These are phyloP conservation scores for Cytospora schulzeri DNA, from an alignment of 2,329 filamentous ascomycete species.

Conservation along the genomic window DNA sequence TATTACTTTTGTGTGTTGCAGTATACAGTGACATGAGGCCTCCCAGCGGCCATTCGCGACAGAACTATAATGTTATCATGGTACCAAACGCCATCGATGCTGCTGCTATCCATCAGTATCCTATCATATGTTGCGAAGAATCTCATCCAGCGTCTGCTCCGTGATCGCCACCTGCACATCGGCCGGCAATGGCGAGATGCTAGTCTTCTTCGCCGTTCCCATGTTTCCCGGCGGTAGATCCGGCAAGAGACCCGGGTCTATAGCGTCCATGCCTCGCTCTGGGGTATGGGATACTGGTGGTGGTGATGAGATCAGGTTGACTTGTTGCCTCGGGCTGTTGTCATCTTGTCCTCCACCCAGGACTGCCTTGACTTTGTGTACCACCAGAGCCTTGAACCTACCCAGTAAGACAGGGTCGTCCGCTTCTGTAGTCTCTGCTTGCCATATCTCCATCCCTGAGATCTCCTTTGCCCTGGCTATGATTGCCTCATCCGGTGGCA, in stretches of 20 bases:
- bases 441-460: conserved; percentile 37
- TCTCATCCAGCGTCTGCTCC: conserved; percentile 24
- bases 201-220: conserved; percentile 9
- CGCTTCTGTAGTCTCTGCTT: conserved; percentile 49
- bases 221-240: conserved; percentile 7
- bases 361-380: conserved; percentile 33
- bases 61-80: neutral
- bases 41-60: neutral
- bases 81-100: neutral
- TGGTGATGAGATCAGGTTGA: conserved; percentile 7
- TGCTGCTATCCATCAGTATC: neutral
- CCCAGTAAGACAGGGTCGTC: conserved; percentile 55
- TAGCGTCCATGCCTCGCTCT: conserved; percentile 25
- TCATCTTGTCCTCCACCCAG: conserved; percentile 14
- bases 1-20: no score
- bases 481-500: conserved; percentile 53
- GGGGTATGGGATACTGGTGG: neutral
- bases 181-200: conserved; percentile 11
- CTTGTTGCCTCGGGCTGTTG: neutral
- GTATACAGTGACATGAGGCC: neutral
- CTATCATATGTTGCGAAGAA: conserved; percentile 16
- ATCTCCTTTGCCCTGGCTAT: conserved; percentile 51
- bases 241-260: conserved; percentile 23
- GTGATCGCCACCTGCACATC: conserved; percentile 26
- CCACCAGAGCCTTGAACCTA: conserved; percentile 55